phyloP scores from a whole-genome alignment of 2,329 filamentous ascomycete genomes.

The Basipetospora chlamydospora region DNA sequence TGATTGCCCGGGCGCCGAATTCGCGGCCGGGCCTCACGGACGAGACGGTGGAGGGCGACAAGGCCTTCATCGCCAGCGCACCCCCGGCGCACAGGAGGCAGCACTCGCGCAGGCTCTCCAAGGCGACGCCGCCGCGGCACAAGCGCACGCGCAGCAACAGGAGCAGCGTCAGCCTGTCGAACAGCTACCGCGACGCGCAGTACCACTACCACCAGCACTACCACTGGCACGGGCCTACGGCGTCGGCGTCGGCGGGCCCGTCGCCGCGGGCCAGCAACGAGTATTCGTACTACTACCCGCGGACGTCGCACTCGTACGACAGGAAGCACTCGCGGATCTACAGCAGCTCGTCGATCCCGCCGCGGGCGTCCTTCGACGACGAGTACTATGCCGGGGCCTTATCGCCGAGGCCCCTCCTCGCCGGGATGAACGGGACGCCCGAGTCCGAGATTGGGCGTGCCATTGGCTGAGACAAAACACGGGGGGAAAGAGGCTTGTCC shows the following conservation, averaged over 20 bases:
- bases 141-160: slow-evolving; percentile 28
- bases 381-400: slow-evolving; percentile 29
- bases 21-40: slow-evolving; percentile 48
- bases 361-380: slow-evolving; percentile 30
- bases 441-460: slow-evolving; percentile 37
- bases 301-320: slow-evolving; percentile 10
- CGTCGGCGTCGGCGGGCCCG: slow-evolving; percentile 12
- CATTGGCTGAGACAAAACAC: slow-evolving; percentile 33
- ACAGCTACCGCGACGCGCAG: slow-evolving; percentile 23
- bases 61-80: slow-evolving; percentile 38
- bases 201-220: slow-evolving; percentile 20
- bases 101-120: slow-evolving; percentile 34
- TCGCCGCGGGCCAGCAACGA: slow-evolving; percentile 22
- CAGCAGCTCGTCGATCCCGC: slow-evolving; percentile 27
- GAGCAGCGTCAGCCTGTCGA: slow-evolving; percentile 26
- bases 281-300: slow-evolving; percentile 7
- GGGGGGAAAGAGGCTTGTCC: not conserved
- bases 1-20: slow-evolving; percentile 46
- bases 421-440: slow-evolving; percentile 11
- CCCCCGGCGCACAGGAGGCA: slow-evolving; percentile 36
- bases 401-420: slow-evolving; percentile 31
- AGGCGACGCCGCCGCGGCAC: slow-evolving; percentile 24
- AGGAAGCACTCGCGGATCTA: slow-evolving; percentile 23
- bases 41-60: slow-evolving; percentile 43
- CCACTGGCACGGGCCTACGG: not conserved